Conservation (phyloP, 768 basidiomycete species). For the Pleurotus citrinopileatus region DNA sequence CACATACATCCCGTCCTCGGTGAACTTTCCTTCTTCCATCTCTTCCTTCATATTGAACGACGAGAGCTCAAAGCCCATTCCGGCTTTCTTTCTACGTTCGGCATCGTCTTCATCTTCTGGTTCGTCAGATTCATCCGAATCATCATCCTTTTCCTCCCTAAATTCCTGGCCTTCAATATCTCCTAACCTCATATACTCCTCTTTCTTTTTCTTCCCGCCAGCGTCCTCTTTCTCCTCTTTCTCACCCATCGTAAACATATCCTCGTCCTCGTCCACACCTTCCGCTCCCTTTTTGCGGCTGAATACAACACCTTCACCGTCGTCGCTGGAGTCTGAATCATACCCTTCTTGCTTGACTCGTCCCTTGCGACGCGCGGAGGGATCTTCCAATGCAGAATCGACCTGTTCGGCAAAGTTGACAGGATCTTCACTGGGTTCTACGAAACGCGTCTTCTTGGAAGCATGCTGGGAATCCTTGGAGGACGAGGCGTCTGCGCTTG, state of each 20-base stretch:
- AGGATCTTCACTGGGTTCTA: constrained; percentile 75
- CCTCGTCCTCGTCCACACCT: constrained; percentile 64
- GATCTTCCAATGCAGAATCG: constrained; percentile 68
- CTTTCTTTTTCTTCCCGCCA: constrained; percentile 52
- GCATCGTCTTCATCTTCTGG: constrained; percentile 79
- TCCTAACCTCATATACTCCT: constrained; percentile 79
- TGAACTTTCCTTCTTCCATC: constrained; percentile 98
- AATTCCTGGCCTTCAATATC: constrained; percentile 99
- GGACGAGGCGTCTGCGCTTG: constrained; percentile 29
- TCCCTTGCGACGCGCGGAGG: constrained; percentile 60
- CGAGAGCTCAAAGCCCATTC: constrained; percentile 92
- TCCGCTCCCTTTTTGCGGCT: constrained; percentile 64
- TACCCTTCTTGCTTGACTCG: constrained; percentile 84
- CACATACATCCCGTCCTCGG: constrained; percentile 87
- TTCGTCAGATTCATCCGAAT: constrained; percentile 42
- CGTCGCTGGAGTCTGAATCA: constrained; percentile 92
- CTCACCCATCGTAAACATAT: constrained; percentile 76
- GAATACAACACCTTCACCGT: constrained; percentile 90
- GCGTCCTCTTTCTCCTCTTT: constrained; percentile 44
- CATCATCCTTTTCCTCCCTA: constrained; percentile 41
- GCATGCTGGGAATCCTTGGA: constrained; percentile 25
- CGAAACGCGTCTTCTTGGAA: constrained; percentile 74
- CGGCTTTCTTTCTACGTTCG: constrained; percentile 70
- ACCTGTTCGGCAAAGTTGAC: constrained; percentile 76
- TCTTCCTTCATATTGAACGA: constrained; percentile 99